Evolutionary conservation across 2,329 filamentous ascomycete genomes (phyloP), one percentile per base, ranked within the genome.

Genomic region (Fusarium anthophilum): DNA sequence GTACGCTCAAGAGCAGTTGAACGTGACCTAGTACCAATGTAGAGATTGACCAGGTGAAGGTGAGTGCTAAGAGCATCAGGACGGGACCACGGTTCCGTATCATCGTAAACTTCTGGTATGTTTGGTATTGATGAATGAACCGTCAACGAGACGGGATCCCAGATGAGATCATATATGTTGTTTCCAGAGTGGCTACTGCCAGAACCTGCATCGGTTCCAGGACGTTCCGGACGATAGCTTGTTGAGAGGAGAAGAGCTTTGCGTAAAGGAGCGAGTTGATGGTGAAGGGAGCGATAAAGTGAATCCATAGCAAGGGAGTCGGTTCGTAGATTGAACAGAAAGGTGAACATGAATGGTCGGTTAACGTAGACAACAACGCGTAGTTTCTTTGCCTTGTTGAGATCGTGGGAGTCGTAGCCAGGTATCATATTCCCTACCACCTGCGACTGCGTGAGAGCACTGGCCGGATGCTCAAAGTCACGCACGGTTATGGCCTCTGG

Each of bases 301-400:
- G 83, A 77, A n/a, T 88, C 84, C 80, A 85, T 87, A 8, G 87
- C 86, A 5, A 91, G 81, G 3, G 90, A 88, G 61, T 89, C 86
- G 12, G 92, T 91, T 53, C 86, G 86, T 20, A 84, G 79, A 17
- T 80, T 78, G 80, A 96, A 96, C 8, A 96, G 84, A 69, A 96
- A 92, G 3, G 91, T 89, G 80, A 93, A 95, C 54, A 96, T 88
- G 81, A 96, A 96, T 0, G 94, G 94, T 30, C 88, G 89, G 80
- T 91, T 90, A 51, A 92, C 88, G 78, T 95, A 95, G 56, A 95
- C 88, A 12, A 95, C 88, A 3, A 94, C 91, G 2, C 91, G 89
- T 47, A 95, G 81, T 75, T 87, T 89, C 66, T 86, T 85, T 5
- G 85, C 83, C 77, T 88, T 89, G 78, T 87, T 89, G 65, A 84